These are phyloP conservation scores for Pneumocystis canis DNA, from an alignment of 1,139 yeast species.

Conservation along the genomic window DNA sequence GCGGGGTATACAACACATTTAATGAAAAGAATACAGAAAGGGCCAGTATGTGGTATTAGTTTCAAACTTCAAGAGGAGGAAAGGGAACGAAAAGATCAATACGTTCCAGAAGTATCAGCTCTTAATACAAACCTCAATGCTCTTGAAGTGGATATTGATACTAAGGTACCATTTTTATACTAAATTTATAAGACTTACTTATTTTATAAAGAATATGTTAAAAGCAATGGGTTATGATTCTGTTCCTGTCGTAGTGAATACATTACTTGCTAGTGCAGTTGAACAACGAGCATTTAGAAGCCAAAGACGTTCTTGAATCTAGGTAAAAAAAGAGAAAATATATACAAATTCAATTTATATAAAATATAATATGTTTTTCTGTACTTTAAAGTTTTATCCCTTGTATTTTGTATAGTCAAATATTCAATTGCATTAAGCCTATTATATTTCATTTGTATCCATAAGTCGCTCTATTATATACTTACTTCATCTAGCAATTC, in stretches of 20 bases:
- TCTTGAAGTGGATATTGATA: slow-evolving; percentile 95
- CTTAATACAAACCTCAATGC: slow-evolving; percentile 94
- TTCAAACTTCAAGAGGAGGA: slow-evolving; percentile 99
- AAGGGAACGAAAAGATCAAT: slow-evolving; percentile 99
- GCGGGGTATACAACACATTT: slow-evolving; percentile 99
- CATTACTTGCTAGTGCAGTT: neutral
- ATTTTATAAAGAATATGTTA: slow-evolving; percentile 40
- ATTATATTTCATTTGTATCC: neutral
- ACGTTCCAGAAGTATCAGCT: slow-evolving; percentile 99
- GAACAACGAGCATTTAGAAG: neutral
- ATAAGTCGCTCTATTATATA: neutral
- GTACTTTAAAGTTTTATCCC: neutral
- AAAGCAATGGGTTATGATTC: slow-evolving; percentile 84
- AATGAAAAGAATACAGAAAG: slow-evolving; percentile 99
- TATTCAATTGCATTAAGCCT: neutral
- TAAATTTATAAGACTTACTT: neutral
- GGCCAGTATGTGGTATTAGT: slow-evolving; percentile 99
- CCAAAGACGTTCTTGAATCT: neutral
- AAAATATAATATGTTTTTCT: neutral
- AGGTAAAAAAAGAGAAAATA: neutral
- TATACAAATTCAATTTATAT: neutral
- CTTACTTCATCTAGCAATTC: neutral
- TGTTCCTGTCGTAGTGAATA: slow-evolving; percentile 50
- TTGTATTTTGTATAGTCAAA: neutral
- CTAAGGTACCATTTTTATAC: slow-evolving; percentile 38